Percentiles rank a stretch among this genome's conserved stretches.
phyloP scores from a whole-genome alignment of 371 early-diverging fungal species.

The Blakeslea trispora region DNA sequence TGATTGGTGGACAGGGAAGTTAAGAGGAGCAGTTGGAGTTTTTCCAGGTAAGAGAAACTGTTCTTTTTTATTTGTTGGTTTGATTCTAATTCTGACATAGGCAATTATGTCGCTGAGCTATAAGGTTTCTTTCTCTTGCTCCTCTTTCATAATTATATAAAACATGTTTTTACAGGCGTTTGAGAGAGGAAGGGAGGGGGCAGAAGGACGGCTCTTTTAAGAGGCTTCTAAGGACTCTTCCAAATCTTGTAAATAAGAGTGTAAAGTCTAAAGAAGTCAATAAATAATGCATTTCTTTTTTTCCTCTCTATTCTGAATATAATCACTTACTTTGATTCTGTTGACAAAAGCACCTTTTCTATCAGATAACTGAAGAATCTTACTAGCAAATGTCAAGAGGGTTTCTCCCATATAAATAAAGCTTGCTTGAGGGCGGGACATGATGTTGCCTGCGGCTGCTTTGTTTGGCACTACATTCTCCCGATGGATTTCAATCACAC shows the following conservation, averaged over 20 bases:
- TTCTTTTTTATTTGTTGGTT: not conserved
- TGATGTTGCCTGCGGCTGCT: slow-evolving; percentile 34
- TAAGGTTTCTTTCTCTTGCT: not conserved
- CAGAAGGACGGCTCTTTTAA: too few relatives aligned
- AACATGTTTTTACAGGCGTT: too few relatives aligned
- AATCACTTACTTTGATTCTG: slow-evolving; percentile 32
- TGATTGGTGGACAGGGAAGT: slow-evolving; percentile 80
- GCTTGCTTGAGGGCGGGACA: slow-evolving; percentile 35
- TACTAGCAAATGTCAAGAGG: slow-evolving; percentile 37
- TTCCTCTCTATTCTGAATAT: not conserved
- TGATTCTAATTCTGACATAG: not conserved
- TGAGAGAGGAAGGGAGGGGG: too few relatives aligned
- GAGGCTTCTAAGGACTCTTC: slow-evolving; percentile 6
- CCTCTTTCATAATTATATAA: too few relatives aligned
- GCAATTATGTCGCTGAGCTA: not conserved
- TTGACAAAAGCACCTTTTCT: slow-evolving; percentile 30
- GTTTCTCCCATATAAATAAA: slow-evolving; percentile 44
- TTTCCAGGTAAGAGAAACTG: slow-evolving; percentile 76
- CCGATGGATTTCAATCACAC: slow-evolving; percentile 39
- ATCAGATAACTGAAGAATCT: slow-evolving; percentile 40
- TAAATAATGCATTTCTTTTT: not conserved
- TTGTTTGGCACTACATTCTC: not conserved
- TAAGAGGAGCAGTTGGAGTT: slow-evolving; percentile 62
- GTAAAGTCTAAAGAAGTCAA: slow-evolving; percentile 3
- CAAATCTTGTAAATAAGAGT: slow-evolving; percentile 9